Conservation (phyloP, 352 stramenopile genomes). For the Pythium grandisporangium region DNA sequence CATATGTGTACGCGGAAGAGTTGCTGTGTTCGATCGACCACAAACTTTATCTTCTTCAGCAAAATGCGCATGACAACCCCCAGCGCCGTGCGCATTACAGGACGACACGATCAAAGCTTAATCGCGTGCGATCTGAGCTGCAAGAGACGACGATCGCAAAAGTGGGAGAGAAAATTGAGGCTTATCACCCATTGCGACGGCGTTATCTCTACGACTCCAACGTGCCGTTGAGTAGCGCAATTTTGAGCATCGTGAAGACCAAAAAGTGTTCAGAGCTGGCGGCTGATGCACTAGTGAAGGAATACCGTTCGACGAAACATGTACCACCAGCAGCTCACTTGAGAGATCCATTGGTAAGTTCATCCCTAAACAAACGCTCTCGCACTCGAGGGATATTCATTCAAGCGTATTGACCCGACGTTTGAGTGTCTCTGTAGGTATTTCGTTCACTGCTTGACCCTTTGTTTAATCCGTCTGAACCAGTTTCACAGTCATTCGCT, state of each 20-base stretch:
- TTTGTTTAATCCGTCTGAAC: slow-evolving; percentile 72
- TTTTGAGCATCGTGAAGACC: slow-evolving; percentile 66
- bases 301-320: slow-evolving; percentile 34
- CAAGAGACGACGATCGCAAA: slow-evolving; percentile 58
- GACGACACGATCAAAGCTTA: slow-evolving; percentile 61
- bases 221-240: slow-evolving; percentile 46
- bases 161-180: slow-evolving; percentile 59
- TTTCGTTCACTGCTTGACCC: slow-evolving; percentile 69
- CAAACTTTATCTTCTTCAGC: slow-evolving; percentile 52
- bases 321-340: slow-evolving; percentile 61
- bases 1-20: slow-evolving; percentile 74
- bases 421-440: slow-evolving; percentile 53
- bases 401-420: no score
- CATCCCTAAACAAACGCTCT: no score
- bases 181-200: slow-evolving; percentile 66
- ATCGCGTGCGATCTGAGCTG: slow-evolving; percentile 61
- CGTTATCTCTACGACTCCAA: slow-evolving; percentile 52
- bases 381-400: no score
- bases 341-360: slow-evolving; percentile 60
- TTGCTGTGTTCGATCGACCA: slow-evolving; percentile 63
- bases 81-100: slow-evolving; percentile 28
- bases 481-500: slow-evolving; percentile 39
- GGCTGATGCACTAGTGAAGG: slow-evolving; percentile 54
- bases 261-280: slow-evolving; percentile 62
- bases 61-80: slow-evolving; percentile 16